Base-by-base conservation (phyloP, 2,329 filamentous ascomycete genomes). In the Paecilomyces sp. region DNA sequence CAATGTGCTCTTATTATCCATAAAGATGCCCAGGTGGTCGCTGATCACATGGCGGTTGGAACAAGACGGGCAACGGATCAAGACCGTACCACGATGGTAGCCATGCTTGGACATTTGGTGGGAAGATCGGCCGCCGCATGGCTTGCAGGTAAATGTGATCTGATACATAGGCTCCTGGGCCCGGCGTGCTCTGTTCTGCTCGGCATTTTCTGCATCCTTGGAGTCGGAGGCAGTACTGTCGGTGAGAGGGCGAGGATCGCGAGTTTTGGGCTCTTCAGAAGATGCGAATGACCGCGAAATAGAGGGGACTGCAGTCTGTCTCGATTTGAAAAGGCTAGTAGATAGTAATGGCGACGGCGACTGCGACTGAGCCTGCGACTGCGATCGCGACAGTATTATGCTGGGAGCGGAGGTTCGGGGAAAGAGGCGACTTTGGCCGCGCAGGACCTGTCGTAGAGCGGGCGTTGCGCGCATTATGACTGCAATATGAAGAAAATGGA, bases 41-140 rank as follows among this genome's bases (percentile, higher is more conserved):
- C 87, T 89, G 68, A 99, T 97, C 65, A 99, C 78, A 78, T 99
- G 94, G 25, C 92, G 84, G 71, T 91, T 92, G 69, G 88, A 87
- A 76, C 94, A 99, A 3, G 81, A 80, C 0, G 94, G 93, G 72
- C 94, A 99, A 34, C 88, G 88, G 64, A 97, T 92, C 60, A 99
- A 80, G 3, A 94, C 88, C 1, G 91, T 93, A 36, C 94, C 94
- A 63, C 88, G 82, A 75, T 97, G 92, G 73, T 99, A 99, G 33
- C 91, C 94, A 71, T 97, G 94, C 75, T 97, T 97, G 31, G 91
- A 91, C 67, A 99, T 81, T 56, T 84, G 84, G 77, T 99, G 95
- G 12, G 86, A 83, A n/a, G 91, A 95, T 60, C 92, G 88, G 36
- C 84, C 79, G 54, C 82, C 80, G 77, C 94, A 99, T 33, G 90